Base-by-base conservation (phyloP, 176 grass and related monocot species). In the Phoenix dactylifera region DNA sequence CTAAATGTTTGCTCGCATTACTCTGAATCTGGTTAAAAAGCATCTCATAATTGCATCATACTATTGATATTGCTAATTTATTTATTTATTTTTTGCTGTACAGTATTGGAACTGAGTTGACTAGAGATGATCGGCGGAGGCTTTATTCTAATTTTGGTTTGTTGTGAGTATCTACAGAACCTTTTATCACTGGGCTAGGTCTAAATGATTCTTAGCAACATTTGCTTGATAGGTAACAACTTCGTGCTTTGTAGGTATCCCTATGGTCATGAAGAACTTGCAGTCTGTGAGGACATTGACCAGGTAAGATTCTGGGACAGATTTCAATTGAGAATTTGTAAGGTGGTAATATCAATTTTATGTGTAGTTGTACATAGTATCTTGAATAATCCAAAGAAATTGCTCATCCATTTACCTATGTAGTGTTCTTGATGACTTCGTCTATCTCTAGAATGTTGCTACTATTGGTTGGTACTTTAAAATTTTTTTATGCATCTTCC, bases 211-310 rank as follows among this genome's bases (percentile, higher is more conserved):
- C 7, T 39, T 12, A 10, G 6, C 79, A 15, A 16, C 68, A 57
- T 59, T 76, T 18, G 9, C 53, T 6, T 82, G 28, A 68, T 57
- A 53, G 35, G 12, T 59, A 30, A 4, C 16, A 16, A 18, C 22
- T 71, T 54, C 9, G 64, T 55, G 29, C 24, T 18, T 28, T 23
- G 52, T 50, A 98, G 93, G 77, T 89, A 79, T 68, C 93, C 93
- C 17, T 92, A 98, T 79, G 93, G 93, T 71, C 93, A 98, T 57
- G 93, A 98, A 86, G 93, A 98, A 77, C 77, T 98, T 71, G 88
- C 84, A 76, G 26, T 98, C 51, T 89, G 93, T 71, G 93, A 98
- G 79, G 93, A 98, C 67, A 76, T 92, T 81, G 93, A 98, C 68
- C 93, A 98, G 88, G 93, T 86, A 55, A 67, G 53, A 70, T 56